A percentile compares a stretch with the other conserved stretches of the same genome.
Evolutionary conservation across 169 alveolate genomes (phyloP).

Genomic region (Cyclospora cayetanensis): DNA sequence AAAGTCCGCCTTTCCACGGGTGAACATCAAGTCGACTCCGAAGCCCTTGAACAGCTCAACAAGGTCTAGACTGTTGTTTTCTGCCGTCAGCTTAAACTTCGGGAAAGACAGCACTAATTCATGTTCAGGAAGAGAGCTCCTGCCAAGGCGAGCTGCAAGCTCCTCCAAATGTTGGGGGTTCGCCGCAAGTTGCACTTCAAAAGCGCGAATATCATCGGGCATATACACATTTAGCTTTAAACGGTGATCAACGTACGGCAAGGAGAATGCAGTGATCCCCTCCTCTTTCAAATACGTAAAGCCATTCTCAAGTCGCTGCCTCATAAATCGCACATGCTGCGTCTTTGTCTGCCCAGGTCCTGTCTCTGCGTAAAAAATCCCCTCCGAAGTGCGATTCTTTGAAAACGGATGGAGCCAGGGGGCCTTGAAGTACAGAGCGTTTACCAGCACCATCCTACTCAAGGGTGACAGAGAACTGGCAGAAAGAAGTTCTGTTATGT

Average conservation of each 20-base stretch:
- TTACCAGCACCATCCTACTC: constrained; percentile 47
- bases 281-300: background rate
- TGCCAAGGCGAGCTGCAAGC: constrained; percentile 1
- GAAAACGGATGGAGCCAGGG: constrained; percentile 41
- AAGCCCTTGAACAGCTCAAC: background rate
- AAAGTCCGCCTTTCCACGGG: constrained; percentile 45
- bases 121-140: background rate
- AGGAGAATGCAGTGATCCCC: background rate
- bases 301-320: background rate
- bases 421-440: constrained; percentile 49
- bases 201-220: background rate
- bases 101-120: background rate
- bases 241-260: background rate
- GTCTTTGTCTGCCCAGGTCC: background rate
- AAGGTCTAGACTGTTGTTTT: constrained; percentile 35
- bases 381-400: background rate
- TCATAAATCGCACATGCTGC: constrained; percentile 32
- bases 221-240: background rate
- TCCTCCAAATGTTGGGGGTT: background rate
- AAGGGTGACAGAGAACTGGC: background rate
- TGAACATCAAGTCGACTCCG: constrained; percentile 15
- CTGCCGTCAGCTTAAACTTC: constrained; percentile 10
- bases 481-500: constrained; percentile 22
- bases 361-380: background rate
- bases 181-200: background rate